Conservation (phyloP, 345 rosid genomes). For the Aegle marmelos region DNA sequence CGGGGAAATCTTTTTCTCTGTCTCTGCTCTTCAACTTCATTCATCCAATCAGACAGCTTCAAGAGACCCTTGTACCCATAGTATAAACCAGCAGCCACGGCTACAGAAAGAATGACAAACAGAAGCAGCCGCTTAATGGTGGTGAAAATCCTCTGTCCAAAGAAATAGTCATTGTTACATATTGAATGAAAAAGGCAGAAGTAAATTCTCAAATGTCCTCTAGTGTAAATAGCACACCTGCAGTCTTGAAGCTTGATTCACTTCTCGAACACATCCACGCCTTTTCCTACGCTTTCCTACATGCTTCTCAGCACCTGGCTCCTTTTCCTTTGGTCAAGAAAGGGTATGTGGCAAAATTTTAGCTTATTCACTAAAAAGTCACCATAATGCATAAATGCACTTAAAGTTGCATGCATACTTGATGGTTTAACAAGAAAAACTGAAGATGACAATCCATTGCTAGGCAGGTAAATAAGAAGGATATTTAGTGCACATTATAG, state of each 20-base stretch:
- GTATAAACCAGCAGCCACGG: conserved; percentile 38
- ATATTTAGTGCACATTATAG: neutral
- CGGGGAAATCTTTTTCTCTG: conserved; percentile 37
- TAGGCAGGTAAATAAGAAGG: neutral
- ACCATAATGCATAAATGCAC: neutral
- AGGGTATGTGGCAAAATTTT: conserved; percentile 3
- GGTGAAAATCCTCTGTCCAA: conserved; percentile 50
- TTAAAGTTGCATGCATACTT: neutral
- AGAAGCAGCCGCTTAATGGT: conserved; percentile 45
- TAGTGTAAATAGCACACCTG: conserved; percentile 41
- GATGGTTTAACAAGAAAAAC: conserved; percentile 1
- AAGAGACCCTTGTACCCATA: conserved; percentile 81
- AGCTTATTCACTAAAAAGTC: neutral
- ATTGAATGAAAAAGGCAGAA: neutral
- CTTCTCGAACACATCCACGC: conserved; percentile 54
- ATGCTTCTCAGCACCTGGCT: conserved; percentile 38
- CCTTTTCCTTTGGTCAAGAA: conserved; percentile 51
- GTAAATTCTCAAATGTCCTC: neutral
- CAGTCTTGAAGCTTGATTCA: conserved; percentile 42
- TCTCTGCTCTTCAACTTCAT: conserved; percentile 66
- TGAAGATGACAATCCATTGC: neutral
- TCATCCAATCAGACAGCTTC: conserved; percentile 85
- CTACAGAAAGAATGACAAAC: conserved; percentile 26
- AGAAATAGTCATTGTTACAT: neutral
- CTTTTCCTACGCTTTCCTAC: conserved; percentile 62